These are phyloP conservation scores for Penicillium lividum DNA, from an alignment of 495 filamentous ascomycete genomes.

Conservation along the genomic window DNA sequence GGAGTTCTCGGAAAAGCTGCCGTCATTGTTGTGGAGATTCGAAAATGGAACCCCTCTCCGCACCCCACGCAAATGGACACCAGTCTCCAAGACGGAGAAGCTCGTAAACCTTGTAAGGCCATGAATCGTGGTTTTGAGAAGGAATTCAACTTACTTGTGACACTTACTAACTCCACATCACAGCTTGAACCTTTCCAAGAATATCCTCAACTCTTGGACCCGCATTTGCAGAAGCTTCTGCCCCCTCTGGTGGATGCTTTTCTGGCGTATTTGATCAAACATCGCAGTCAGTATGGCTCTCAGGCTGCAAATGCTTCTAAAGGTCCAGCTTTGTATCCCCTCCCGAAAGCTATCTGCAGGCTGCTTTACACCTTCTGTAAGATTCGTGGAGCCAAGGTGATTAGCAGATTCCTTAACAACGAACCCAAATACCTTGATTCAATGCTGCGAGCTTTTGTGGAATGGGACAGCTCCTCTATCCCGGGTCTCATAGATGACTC, in stretches of 20 bases:
- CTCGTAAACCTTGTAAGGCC: slow-evolving; percentile 45
- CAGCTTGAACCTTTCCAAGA: slow-evolving; percentile 94
- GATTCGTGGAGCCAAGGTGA: slow-evolving; percentile 88
- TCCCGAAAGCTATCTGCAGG: slow-evolving; percentile 70
- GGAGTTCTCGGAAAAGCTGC: slow-evolving; percentile 59
- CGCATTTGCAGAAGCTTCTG: slow-evolving; percentile 73
- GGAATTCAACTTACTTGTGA: neutral
- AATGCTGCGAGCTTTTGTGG: slow-evolving; percentile 66
- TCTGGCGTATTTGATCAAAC: slow-evolving; percentile 60
- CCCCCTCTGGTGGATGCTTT: slow-evolving; percentile 72
- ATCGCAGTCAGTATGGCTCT: slow-evolving; percentile 40
- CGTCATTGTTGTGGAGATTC: slow-evolving; percentile 51
- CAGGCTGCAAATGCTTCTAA: slow-evolving; percentile 30
- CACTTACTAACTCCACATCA: slow-evolving; percentile 8
- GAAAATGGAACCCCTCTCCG: slow-evolving; percentile 27
- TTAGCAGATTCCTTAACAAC: slow-evolving; percentile 84
- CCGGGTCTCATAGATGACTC: slow-evolving; percentile 11
- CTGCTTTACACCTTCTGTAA: slow-evolving; percentile 93
- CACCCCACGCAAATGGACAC: slow-evolving; percentile 45
- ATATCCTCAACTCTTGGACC: slow-evolving; percentile 93
- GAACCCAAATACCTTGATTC: slow-evolving; percentile 82
- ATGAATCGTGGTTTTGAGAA: neutral
- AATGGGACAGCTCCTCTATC: slow-evolving; percentile 36
- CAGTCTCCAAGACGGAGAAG: slow-evolving; percentile 41
- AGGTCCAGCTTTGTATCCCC: slow-evolving; percentile 47